A percentile compares a stretch with the other conserved stretches of the same genome.
Conservation (phyloP, 1,284 basidiomycete species). For the Stygiomarasmius scandens region DNA sequence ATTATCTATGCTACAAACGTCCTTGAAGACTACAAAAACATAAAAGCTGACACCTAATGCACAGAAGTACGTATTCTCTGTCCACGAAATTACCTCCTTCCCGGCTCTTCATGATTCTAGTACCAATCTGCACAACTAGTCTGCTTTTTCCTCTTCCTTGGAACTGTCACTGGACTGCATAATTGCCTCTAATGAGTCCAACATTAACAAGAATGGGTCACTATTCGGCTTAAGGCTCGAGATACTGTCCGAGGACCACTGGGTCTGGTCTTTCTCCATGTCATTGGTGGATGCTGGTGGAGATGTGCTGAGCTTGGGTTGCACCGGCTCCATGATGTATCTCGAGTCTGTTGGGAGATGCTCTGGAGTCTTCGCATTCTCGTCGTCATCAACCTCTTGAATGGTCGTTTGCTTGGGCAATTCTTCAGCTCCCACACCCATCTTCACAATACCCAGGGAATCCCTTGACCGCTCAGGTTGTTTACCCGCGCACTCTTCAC, state of each 20-base stretch:
- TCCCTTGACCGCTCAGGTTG: neutral
- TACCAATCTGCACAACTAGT: no score
- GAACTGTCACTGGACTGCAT: neutral
- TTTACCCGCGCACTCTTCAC: neutral
- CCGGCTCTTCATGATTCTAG: no score
- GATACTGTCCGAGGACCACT: no score
- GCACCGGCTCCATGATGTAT: slow-evolving; percentile 38
- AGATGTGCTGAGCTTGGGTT: slow-evolving; percentile 38
- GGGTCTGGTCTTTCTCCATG: neutral
- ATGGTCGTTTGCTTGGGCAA: slow-evolving; percentile 36
- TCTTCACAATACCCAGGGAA: neutral
- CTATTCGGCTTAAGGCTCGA: neutral
- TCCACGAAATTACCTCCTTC: no score
- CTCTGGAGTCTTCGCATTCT: slow-evolving; percentile 26
- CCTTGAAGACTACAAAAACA: neutral
- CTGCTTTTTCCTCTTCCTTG: neutral
- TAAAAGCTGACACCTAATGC: neutral
- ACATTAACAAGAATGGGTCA: neutral
- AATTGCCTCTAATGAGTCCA: neutral
- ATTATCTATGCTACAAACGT: neutral
- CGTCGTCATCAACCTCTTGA: slow-evolving; percentile 43
- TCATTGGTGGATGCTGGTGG: slow-evolving; percentile 32
- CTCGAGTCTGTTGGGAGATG: slow-evolving; percentile 37
- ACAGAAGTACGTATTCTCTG: neutral
- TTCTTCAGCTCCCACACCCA: slow-evolving; percentile 24